Base-by-base conservation (phyloP, 2,329 filamentous ascomycete genomes). In the Rutstroemia sp. region DNA sequence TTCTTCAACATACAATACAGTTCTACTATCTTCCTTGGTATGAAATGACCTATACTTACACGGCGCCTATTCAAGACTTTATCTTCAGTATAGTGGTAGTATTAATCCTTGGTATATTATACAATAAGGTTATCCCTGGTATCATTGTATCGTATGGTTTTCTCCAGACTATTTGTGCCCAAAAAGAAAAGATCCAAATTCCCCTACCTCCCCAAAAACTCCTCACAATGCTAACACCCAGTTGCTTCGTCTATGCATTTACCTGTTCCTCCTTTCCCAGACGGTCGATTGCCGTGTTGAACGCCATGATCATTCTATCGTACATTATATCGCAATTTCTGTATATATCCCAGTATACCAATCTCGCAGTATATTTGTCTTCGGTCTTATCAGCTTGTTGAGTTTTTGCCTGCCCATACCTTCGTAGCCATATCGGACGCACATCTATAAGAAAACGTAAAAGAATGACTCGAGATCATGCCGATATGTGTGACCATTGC, bases 381-480 rank as follows among this genome's bases (percentile, higher is more conserved):
- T 34, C 30, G 30, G 30, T 34, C 30, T 34, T 34, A 34, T 34
- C 30, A 34, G 30, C 57, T 57, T 58, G 45, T 44, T 58, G 16
- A 30, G 41, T 59, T 58, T 62, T 57, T 51, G 19, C 50, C 47
- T 58, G 19, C 30, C 8, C 2, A 21, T 51, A 52, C 34, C 49
- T 57, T 59, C 45, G 47, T 59, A 55, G 49, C 50, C 49, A 63
- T 62, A 60, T 46, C 52, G 56, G 60, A 63, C 60, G 45, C 51
- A 65, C 48, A 65, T 65, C 63, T 57, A 70, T 58, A 69, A 37
- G 41, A 70, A 61, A 23, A 70, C 63, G 46, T 71, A 68, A 58
- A 71, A 67, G 53, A 69, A 67, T 44, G 64, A 70, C 56, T 70
- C 66, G 21, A 69, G 61, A 57, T 70, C 65, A 9, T 34, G 10